Conservation (phyloP, 192 early-diverging fungal genomes). For the Coemansia sp. region DNA sequence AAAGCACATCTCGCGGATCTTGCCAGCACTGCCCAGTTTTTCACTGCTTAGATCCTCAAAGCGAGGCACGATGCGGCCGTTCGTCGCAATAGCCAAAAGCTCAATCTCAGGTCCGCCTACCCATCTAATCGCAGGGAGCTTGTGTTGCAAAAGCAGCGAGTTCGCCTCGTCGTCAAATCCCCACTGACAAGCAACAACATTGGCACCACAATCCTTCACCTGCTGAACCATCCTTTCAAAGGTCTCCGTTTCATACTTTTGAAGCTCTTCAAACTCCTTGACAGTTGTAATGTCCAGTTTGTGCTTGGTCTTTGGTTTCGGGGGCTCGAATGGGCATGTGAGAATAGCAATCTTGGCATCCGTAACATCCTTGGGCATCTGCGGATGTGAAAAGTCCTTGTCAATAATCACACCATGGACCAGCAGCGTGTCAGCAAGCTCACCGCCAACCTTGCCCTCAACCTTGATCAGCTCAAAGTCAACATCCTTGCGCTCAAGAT, state of each 20-base stretch:
- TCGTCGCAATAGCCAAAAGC: constrained; percentile 99
- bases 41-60: constrained; percentile 88
- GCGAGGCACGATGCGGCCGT: constrained; percentile 99
- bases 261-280: constrained; percentile 97
- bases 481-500: constrained; percentile 98
- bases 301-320: constrained; percentile 99
- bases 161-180: constrained; percentile 99
- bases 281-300: constrained; percentile 98
- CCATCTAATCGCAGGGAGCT: constrained; percentile 98
- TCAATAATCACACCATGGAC: constrained; percentile 99
- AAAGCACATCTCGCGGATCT: constrained; percentile 82
- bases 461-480: constrained; percentile 99
- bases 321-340: constrained; percentile 99
- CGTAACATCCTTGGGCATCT: constrained; percentile 96
- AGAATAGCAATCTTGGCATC: constrained; percentile 98
- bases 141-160: constrained; percentile 95
- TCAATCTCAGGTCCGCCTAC: constrained; percentile 99
- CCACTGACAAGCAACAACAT: constrained; percentile 99
- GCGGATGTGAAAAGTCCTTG: constrained; percentile 99
- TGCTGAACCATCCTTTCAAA: constrained; percentile 96
- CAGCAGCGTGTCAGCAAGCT: constrained; percentile 87
- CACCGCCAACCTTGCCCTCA: constrained; percentile 98
- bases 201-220: constrained; percentile 98
- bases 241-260: constrained; percentile 93
- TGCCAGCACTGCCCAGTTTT: constrained; percentile 93